Base-by-base conservation (phyloP, 1,284 basidiomycete genomes). In the Leccinum pachyderme region DNA sequence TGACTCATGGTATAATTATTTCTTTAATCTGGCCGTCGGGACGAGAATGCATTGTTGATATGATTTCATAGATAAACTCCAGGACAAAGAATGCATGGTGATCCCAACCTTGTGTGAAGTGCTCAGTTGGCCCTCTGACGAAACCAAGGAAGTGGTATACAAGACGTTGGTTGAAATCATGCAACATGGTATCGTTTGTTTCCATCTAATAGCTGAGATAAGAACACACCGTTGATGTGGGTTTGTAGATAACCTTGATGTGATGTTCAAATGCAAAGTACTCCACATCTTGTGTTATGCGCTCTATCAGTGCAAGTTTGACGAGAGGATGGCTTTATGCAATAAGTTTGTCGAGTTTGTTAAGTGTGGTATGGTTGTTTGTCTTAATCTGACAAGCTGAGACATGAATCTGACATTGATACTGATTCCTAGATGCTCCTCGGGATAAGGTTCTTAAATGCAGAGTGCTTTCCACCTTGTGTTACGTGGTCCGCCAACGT, bases 241-340 rank as follows among this genome's bases (percentile, higher is more conserved):
- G 11, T 32, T 32, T 12, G 31, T 11, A 32, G 31, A 32, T 32
- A 32, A 9, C n/a, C 35, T 37, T n/a, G n/a, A 37, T 37, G 11
- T 7, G 35, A 5, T 5, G 35, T 37, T 37, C 8, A 37, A 0
- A 37, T 9, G 4, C 35, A 37, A 37, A 37, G 35, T 37, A n/a
- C 35, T 37, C 5, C 35, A 37, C 8, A 18, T 37, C 8, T 37
- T 37, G 0, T 37, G n/a, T 37, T 11, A 37, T 37, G 2, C 0
- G 0, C 35, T 37, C n/a, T 0, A 5, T 18, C n/a, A 18, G n/a
- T 37, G 35, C 5, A 0, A 9, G 8, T 18, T 8, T n/a, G 1
- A 8, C 33, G 2, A n/a, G 7, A 37, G 5, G 8, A 37, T 9
- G 35, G n/a, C 0, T 4, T 4, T 18, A 37, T 37, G 35, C 5